Conservation (phyloP, 768 basidiomycete genomes). For the Amanita fuliginea region DNA sequence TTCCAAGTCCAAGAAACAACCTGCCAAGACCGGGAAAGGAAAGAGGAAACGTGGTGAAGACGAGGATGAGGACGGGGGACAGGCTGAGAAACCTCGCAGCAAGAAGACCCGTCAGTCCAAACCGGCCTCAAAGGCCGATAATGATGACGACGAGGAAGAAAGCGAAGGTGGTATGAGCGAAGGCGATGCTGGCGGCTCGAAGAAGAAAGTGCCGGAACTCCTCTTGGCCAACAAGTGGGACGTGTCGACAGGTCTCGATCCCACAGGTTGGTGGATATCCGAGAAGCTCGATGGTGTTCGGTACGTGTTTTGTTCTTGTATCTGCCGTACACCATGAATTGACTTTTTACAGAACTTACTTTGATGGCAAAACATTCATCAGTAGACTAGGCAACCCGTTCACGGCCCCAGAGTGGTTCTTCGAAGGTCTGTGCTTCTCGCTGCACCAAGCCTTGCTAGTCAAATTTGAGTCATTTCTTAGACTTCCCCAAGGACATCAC, state of each 20-base stretch:
- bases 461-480: slow-evolving; percentile 11
- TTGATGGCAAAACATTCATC: slow-evolving; percentile 39
- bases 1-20: slow-evolving; percentile 7
- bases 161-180: slow-evolving; percentile 1
- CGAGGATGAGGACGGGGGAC: slow-evolving; percentile 6
- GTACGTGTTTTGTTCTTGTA: slow-evolving; percentile 21
- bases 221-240: slow-evolving; percentile 51
- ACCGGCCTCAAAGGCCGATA: slow-evolving; percentile 10
- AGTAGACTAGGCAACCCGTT: slow-evolving; percentile 51
- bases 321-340: not conserved
- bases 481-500: slow-evolving; percentile 44
- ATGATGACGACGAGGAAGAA: slow-evolving; percentile 13
- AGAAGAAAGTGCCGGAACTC: slow-evolving; percentile 27
- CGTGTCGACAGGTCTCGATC: slow-evolving; percentile 39
- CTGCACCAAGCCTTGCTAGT: not conserved
- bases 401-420: slow-evolving; percentile 45
- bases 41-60: slow-evolving; percentile 11
- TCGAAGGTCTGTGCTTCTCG: slow-evolving; percentile 30
- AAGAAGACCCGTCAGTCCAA: slow-evolving; percentile 9
- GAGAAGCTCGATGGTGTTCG: slow-evolving; percentile 54
- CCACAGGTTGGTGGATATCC: slow-evolving; percentile 50
- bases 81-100: slow-evolving; percentile 4
- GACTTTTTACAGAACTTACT: slow-evolving; percentile 30
- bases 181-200: slow-evolving; percentile 16
- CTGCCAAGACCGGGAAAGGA: slow-evolving; percentile 8